A percentile compares a stretch with the other conserved stretches of the same genome.
Evolutionary conservation across 768 basidiomycete genomes (phyloP).

Genomic region (Russula griseocarnosa): DNA sequence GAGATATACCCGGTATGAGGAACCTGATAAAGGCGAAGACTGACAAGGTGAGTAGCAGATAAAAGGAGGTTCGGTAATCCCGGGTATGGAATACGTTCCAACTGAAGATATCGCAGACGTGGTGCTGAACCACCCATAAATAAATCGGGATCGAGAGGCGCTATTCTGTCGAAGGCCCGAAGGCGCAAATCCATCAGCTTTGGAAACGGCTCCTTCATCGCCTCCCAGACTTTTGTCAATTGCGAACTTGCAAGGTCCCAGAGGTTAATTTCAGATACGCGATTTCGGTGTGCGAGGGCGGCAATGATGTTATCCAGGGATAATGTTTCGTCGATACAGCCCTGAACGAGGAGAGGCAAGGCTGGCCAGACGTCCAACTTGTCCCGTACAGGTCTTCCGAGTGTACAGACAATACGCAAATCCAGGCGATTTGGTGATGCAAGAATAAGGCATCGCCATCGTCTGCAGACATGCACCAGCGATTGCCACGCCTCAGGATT

Average conservation of each 20-base stretch:
- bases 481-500: background rate
- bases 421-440: background rate
- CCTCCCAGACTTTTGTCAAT: background rate
- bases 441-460: background rate
- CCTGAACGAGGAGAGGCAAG: no score
- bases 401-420: background rate
- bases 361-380: background rate
- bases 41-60: background rate
- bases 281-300: background rate
- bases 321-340: no score
- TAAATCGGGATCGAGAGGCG: background rate
- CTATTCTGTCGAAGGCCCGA: no score
- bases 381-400: background rate
- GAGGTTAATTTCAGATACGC: background rate
- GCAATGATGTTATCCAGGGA: background rate
- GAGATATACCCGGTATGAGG: background rate
- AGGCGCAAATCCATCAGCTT: background rate
- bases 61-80: background rate
- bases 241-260: no score
- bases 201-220: conserved; percentile 7
- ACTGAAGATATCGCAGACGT: background rate
- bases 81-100: background rate
- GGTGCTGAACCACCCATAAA: conserved; percentile 5
- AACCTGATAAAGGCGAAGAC: background rate
- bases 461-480: background rate